Percentiles rank a stretch among this genome's conserved stretches.
Evolutionary conservation across 345 rosid genomes (phyloP).

Genomic region (Gossypium mustelinum): DNA sequence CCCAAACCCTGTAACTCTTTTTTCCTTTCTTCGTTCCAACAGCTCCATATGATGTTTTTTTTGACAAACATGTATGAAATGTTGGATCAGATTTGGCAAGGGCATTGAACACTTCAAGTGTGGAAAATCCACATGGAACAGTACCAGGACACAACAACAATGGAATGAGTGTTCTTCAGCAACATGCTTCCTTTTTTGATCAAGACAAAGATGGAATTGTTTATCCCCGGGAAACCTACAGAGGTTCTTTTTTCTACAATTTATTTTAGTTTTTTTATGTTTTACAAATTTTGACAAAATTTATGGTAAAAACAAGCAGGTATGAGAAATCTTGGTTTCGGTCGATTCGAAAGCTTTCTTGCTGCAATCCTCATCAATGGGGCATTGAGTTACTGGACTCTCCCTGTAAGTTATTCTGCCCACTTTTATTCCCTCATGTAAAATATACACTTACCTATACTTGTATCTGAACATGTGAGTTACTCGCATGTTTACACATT

Average conservation of each 20-base stretch:
- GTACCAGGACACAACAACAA: slow-evolving; percentile 37
- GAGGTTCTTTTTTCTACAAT: slow-evolving; percentile 20
- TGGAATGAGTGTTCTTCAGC: slow-evolving; percentile 74
- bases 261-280: background rate
- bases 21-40: background rate
- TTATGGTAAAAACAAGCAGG: slow-evolving; percentile 27
- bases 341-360: slow-evolving; percentile 39
- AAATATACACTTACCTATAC: background rate
- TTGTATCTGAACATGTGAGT: no score
- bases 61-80: background rate
- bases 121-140: slow-evolving; percentile 67
- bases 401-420: slow-evolving; percentile 40
- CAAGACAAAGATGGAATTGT: slow-evolving; percentile 64
- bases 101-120: slow-evolving; percentile 65
- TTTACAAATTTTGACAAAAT: background rate
- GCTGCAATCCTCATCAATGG: slow-evolving; percentile 33
- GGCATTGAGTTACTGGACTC: slow-evolving; percentile 54
- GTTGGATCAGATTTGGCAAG: slow-evolving; percentile 57
- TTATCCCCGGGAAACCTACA: slow-evolving; percentile 84
- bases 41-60: no score
- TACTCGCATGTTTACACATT: no score
- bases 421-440: background rate
- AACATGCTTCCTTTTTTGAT: slow-evolving; percentile 78
- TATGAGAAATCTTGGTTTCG: slow-evolving; percentile 58
- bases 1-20: slow-evolving; percentile 63